Evolutionary conservation across 371 early-diverging fungal species (phyloP), one percentile per base, ranked within the genome.

Genomic region (Mucor mucedo): DNA sequence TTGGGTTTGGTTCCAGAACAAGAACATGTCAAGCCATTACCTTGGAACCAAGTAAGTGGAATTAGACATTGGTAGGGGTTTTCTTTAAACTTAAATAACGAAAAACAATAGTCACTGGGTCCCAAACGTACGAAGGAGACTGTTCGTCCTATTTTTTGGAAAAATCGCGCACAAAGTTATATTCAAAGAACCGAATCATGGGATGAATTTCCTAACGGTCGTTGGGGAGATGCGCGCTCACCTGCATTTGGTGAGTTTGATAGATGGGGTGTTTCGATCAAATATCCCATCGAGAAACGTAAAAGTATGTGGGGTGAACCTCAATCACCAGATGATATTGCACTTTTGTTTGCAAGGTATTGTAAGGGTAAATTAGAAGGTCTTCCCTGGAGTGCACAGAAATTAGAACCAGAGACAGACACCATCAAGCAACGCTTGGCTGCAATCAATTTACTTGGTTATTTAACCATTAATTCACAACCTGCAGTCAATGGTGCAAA

Each of bases 161-260:
- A 90, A 79, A 96, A 98, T 80, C 89, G 96, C 44, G 85, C 93
- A 53, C 88, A 91, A 68, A 92, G 92, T 70, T 97, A 98, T 80
- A 90, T 97, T 63, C 77, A 87, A 56, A 91, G 97, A 58, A 98
- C 98, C 4, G 95, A 95, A 68, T 79, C 88, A 27, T 98, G 98
- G 98, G 98, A 98, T 79, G 98, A 97, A 68, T 98, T 94, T 72
- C 98, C 97, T 27, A 98, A 98, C 74, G 98, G 98, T 41, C 91
- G 98, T 52, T 98, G 98, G 98, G 98, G 98, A 41, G 97, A 97
- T 70, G 88, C 96, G 21, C 85, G 97, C 13, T 97, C 97, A 6
- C 90, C 93, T 38, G 81, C 97, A 9, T 98, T 89, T 80, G 97
- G 98, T 62, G 97, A 98, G 60, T 77, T 97, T 65, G 96, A 94